These are phyloP conservation scores for Phyllosticta paracitricarpa DNA, from an alignment of 2,329 filamentous ascomycete genomes.

Conservation along the genomic window DNA sequence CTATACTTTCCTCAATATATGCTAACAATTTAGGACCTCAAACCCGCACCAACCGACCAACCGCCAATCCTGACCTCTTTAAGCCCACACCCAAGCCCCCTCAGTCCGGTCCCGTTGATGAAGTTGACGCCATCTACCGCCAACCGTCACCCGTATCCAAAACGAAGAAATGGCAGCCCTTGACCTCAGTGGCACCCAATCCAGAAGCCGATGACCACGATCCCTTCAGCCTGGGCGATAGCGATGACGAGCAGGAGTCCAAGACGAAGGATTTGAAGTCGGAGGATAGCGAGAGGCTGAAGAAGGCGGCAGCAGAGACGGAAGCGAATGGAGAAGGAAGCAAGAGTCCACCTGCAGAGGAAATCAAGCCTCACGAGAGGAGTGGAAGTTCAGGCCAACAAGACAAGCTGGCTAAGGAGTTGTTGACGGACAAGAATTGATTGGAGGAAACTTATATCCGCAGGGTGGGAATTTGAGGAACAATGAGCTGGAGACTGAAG, in stretches of 20 bases:
- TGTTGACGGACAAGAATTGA: conserved; percentile 20
- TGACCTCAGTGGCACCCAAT: conserved; percentile 74
- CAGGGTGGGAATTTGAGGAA: not conserved
- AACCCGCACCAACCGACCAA: conserved; percentile 53
- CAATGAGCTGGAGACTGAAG: not conserved
- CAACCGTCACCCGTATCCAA: conserved; percentile 38
- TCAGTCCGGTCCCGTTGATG: conserved; percentile 58
- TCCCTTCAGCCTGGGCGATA: conserved; percentile 92
- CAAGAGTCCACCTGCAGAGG: conserved; percentile 11
- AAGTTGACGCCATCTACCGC: conserved; percentile 67
- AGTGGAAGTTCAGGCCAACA: conserved; percentile 34
- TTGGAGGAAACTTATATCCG: not conserved
- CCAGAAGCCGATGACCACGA: conserved; percentile 79
- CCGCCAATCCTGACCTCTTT: conserved; percentile 72
- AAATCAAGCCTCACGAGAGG: conserved; percentile 29
- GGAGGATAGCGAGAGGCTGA: conserved; percentile 42
- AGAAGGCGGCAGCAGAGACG: conserved; percentile 42
- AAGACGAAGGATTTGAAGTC: conserved; percentile 55
- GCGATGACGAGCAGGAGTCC: conserved; percentile 77
- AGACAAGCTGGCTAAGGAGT: conserved; percentile 37
- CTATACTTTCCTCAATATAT: not conserved
- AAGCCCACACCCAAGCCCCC: conserved; percentile 51
- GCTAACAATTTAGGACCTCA: conserved; percentile 21
- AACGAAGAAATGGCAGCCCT: conserved; percentile 92
- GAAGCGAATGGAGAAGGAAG: conserved; percentile 42